Conservation (phyloP, 352 stramenopile genomes). For the Peronosclerospora sorghi region DNA sequence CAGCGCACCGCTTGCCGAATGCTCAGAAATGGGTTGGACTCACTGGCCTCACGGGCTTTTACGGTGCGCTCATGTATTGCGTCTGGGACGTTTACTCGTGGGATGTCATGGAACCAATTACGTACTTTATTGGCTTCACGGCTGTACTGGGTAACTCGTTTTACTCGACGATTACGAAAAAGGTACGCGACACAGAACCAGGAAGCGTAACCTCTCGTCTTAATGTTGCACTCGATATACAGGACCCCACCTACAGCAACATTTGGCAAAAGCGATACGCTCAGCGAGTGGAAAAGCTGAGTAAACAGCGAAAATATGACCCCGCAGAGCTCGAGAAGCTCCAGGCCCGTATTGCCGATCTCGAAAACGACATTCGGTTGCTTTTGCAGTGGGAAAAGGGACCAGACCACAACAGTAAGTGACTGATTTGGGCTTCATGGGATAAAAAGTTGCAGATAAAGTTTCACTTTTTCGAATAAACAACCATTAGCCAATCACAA, state of each 20-base stretch:
- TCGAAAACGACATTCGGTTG: conserved; percentile 53
- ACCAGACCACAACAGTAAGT: too few relatives aligned
- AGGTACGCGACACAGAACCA: conserved; percentile 17
- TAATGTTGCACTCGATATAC: neutral
- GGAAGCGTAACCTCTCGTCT: too few relatives aligned
- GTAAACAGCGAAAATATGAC: conserved; percentile 46
- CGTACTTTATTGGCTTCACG: conserved; percentile 86
- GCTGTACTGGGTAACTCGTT: conserved; percentile 72
- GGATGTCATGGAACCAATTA: conserved; percentile 86
- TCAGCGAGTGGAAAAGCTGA: conserved; percentile 27
- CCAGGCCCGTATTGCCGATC: conserved; percentile 30
- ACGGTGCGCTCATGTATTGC: conserved; percentile 63
- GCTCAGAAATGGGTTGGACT: conserved; percentile 59
- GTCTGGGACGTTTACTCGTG: conserved; percentile 84
- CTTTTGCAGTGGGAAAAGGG: conserved; percentile 40
- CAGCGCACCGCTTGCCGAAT: conserved; percentile 46
- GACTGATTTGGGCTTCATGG: neutral
- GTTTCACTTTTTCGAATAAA: too few relatives aligned
- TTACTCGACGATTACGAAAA: conserved; percentile 70
- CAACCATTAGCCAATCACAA: conserved; percentile 13
- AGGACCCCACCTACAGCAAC: conserved; percentile 74
- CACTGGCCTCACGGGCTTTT: conserved; percentile 52
- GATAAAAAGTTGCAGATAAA: too few relatives aligned
- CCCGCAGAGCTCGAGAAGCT: conserved; percentile 32
- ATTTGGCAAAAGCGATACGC: conserved; percentile 71